These are phyloP conservation scores for Lentinus tigrinus DNA, from an alignment of 768 basidiomycete species.

Conservation along the genomic window DNA sequence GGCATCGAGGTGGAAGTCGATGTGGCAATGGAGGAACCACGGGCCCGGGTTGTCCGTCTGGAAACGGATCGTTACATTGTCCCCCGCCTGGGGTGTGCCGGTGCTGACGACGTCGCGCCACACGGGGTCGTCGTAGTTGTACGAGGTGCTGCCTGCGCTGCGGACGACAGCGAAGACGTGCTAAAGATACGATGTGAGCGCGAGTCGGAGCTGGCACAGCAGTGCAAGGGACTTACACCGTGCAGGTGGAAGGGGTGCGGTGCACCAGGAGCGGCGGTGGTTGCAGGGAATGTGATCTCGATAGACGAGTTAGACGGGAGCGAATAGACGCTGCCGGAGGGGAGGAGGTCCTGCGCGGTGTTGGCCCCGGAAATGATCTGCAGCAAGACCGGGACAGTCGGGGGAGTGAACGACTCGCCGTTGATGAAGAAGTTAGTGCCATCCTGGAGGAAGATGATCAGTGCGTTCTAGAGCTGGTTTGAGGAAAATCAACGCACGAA, in stretches of 20 bases:
- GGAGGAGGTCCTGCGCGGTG: constrained; percentile 36
- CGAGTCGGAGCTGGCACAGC: too few relatives aligned
- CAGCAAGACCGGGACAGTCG: constrained; percentile 44
- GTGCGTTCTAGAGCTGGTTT: not conserved
- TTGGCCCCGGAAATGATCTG: constrained; percentile 48
- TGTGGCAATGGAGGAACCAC: constrained; percentile 38
- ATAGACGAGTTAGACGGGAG: constrained; percentile 47
- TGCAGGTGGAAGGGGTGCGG: constrained; percentile 46
- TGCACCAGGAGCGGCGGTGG: constrained; percentile 9
- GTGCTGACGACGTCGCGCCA: constrained; percentile 31
- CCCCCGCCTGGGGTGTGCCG: constrained; percentile 12
- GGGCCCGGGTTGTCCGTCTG: constrained; percentile 60
- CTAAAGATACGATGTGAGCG: constrained; percentile 16
- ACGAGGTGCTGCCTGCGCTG: constrained; percentile 28
- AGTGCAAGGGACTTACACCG: constrained; percentile 32
- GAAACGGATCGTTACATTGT: constrained; percentile 27
- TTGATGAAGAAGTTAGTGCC: constrained; percentile 34
- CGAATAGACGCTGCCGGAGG: constrained; percentile 42
- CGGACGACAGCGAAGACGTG: constrained; percentile 39
- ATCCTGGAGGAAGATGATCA: constrained; percentile 28
- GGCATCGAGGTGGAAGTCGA: constrained; percentile 29
- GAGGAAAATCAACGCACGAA: constrained; percentile 3
- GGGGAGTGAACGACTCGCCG: constrained; percentile 30
- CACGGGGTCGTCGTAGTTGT: constrained; percentile 38
- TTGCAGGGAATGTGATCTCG: constrained; percentile 44